A percentile compares a stretch with the other conserved stretches of the same genome.
These are phyloP conservation scores for Zymoseptoria crescenta DNA, from an alignment of 2,329 filamentous ascomycete species.

Conservation along the genomic window DNA sequence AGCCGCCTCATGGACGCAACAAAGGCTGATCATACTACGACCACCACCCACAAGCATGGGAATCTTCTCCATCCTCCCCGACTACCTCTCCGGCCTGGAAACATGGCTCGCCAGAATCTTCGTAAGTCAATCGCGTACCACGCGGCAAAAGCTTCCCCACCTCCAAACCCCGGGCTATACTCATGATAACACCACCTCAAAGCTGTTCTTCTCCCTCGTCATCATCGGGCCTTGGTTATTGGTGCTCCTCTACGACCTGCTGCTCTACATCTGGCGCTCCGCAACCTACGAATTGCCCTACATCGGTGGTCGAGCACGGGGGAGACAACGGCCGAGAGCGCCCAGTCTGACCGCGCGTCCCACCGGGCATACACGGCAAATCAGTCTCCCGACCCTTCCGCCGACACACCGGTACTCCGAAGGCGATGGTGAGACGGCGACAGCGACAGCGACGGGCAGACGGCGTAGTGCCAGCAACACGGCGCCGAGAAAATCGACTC, in stretches of 20 bases:
- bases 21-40: not conserved
- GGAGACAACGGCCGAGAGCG: conserved; percentile 51
- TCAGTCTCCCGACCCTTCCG: conserved; percentile 33
- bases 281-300: conserved; percentile 52
- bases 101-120: conserved; percentile 56
- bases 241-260: conserved; percentile 55
- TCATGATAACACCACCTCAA: conserved; percentile 1
- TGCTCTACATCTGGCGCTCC: conserved; percentile 54
- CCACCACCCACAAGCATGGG: conserved; percentile 37
- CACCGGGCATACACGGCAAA: conserved; percentile 39
- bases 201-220: conserved; percentile 54
- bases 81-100: conserved; percentile 50
- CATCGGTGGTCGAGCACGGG: conserved; percentile 53
- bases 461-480: conserved; percentile 15
- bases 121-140: conserved; percentile 38
- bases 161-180: not conserved
- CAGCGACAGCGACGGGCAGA: conserved; percentile 21
- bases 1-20: not conserved
- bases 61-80: conserved; percentile 58
- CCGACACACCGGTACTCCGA: conserved; percentile 3
- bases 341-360: conserved; percentile 54
- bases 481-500: conserved; percentile 9
- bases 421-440: conserved; percentile 13
- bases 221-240: conserved; percentile 56
- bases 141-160: not conserved